Conservation (phyloP, 148 eudicot genomes). For the Diospyros lotus region DNA sequence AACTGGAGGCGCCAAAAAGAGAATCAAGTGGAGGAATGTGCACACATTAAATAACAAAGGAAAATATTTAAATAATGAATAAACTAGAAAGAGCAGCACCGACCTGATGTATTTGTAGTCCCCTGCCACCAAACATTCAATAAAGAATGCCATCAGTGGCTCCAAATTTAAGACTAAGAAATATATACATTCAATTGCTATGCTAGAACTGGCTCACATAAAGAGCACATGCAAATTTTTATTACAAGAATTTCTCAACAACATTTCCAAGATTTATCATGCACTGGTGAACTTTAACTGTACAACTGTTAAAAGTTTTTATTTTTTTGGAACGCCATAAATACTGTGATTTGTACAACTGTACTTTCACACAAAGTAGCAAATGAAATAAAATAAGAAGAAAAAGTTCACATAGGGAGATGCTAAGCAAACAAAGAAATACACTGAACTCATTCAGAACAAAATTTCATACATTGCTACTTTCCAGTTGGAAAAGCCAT, state of each 20-base stretch:
- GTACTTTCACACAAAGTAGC: not conserved
- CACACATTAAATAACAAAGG: not conserved
- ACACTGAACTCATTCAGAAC: not conserved
- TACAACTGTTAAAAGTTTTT: no score
- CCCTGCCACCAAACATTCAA: constrained; percentile 51
- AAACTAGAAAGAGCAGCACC: constrained; percentile 15
- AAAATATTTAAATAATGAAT: not conserved
- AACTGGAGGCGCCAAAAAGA: not conserved
- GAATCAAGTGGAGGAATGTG: not conserved
- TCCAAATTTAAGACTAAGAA: not conserved
- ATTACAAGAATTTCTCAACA: not conserved
- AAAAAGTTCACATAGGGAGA: not conserved
- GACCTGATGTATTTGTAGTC: constrained; percentile 93
- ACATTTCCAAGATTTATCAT: not conserved
- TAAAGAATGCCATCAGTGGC: constrained; percentile 15
- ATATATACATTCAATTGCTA: not conserved
- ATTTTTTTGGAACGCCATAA: no score
- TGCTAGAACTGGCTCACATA: not conserved
- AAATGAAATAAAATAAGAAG: not conserved
- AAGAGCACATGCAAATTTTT: not conserved
- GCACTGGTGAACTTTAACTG: no score
- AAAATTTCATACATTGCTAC: not conserved
- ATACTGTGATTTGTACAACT: not conserved
- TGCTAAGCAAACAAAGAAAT: not conserved
- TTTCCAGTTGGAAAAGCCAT: not conserved